Percentiles rank a stretch among this genome's conserved stretches.
These are phyloP conservation scores for Phytophthora pluvialis DNA, from an alignment of 352 stramenopile genomes.

Conservation along the genomic window DNA sequence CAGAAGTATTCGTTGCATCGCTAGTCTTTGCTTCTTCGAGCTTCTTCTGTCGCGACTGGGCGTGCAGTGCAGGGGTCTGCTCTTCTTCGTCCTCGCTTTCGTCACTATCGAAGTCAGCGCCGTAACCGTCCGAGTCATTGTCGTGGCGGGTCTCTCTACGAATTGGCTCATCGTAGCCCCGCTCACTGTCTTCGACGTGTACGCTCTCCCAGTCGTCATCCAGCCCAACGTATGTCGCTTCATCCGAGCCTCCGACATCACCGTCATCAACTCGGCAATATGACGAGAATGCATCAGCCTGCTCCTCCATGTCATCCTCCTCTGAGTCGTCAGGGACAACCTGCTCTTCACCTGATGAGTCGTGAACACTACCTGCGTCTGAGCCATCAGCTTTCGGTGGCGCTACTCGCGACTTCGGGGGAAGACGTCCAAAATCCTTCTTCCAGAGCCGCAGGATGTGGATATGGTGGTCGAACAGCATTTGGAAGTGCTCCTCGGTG, in stretches of 20 bases:
- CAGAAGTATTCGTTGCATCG: constrained; percentile 6
- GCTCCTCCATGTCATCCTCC: constrained; percentile 28
- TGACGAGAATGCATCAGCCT: constrained; percentile 20
- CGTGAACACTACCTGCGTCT: constrained; percentile 18
- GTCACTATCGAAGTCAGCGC: constrained; percentile 71
- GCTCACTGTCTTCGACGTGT: constrained; percentile 7
- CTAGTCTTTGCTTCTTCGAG: constrained; percentile 28
- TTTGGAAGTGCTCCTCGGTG: constrained; percentile 74
- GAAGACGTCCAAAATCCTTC: constrained; percentile 83
- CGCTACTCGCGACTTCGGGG: constrained; percentile 33
- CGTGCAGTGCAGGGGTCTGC: constrained; percentile 8
- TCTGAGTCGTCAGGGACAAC: constrained; percentile 14
- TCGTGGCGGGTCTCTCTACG: constrained; percentile 19
- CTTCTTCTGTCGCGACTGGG: constrained; percentile 9
- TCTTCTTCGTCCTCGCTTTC: constrained; percentile 57
- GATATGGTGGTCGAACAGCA: constrained; percentile 81
- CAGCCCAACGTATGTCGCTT: constrained; percentile 12
- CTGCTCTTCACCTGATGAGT: constrained; percentile 15
- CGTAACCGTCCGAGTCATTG: constrained; percentile 59
- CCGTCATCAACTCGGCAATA: constrained; percentile 26
- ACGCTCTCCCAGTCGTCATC: constrained; percentile 45
- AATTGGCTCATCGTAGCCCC: constrained; percentile 5
- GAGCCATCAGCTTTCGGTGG: constrained; percentile 16
- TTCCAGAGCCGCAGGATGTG: constrained; percentile 86
- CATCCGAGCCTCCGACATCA: constrained; percentile 10